Percentiles rank a stretch among this genome's conserved stretches.
Conservation (phyloP, 345 rosid species). For the Acer negundo region DNA sequence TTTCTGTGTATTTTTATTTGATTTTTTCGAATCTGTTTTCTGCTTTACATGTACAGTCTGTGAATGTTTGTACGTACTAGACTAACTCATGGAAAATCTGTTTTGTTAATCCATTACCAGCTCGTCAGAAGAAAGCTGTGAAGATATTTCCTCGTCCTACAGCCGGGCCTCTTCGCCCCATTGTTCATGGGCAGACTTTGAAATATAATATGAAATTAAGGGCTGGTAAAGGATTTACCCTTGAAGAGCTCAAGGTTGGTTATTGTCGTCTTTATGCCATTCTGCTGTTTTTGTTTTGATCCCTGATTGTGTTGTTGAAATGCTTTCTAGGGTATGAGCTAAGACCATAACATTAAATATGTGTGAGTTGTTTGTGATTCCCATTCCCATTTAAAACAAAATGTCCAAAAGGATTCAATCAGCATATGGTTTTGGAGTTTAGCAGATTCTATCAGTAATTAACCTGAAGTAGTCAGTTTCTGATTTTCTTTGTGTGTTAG, state of each 20-base stretch:
- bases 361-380: no score
- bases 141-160: slow-evolving; percentile 87
- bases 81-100: not conserved
- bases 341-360: no score
- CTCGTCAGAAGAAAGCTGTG: slow-evolving; percentile 88
- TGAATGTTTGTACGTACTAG: not conserved
- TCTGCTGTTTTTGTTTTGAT: no score
- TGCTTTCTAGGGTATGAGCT: no score
- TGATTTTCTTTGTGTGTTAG: no score
- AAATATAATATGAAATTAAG: slow-evolving; percentile 89
- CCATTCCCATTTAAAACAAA: no score
- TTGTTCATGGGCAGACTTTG: slow-evolving; percentile 84
- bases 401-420: no score
- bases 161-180: slow-evolving; percentile 79
- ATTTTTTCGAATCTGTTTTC: not conserved
- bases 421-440: no score
- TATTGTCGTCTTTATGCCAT: not conserved
- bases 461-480: no score
- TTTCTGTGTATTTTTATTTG: not conserved
- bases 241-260: slow-evolving; percentile 88
- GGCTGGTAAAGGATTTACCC: slow-evolving; percentile 85
- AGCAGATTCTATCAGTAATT: no score
- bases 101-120: slow-evolving; percentile 32
- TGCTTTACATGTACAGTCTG: not conserved
- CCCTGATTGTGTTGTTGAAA: no score